Percentiles rank a stretch among this genome's conserved stretches.
phyloP scores from a whole-genome alignment of 495 filamentous ascomycete species.

The Delitschia confertaspora region DNA sequence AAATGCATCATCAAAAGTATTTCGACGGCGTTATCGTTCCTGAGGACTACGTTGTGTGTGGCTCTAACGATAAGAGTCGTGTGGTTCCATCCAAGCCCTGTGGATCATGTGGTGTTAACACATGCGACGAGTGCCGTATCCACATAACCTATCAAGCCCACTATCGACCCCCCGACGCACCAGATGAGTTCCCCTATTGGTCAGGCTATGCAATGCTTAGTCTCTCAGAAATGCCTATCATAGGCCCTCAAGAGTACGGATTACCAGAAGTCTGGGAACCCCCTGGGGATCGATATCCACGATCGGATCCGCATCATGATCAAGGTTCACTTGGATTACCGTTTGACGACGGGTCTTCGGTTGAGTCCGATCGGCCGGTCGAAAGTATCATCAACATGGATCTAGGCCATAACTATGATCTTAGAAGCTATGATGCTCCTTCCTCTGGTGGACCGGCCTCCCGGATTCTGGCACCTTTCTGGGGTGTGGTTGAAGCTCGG shows the following conservation, averaged over 20 bases:
- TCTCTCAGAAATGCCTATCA: constrained; percentile 5
- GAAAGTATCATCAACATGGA: constrained; percentile 8
- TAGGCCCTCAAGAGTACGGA: constrained; percentile 6
- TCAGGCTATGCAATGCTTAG: constrained; percentile 12
- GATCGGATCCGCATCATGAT: constrained; percentile 2
- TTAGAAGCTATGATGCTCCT: background rate
- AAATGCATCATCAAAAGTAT: constrained; percentile 1
- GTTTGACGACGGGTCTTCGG: background rate
- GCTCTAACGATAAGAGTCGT: background rate
- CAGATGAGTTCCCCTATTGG: constrained; percentile 13
- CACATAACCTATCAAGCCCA: constrained; percentile 14
- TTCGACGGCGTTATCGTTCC: background rate
- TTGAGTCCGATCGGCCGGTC: background rate
- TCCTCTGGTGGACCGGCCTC: constrained; percentile 3
- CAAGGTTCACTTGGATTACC: constrained; percentile 11
- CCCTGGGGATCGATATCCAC: background rate
- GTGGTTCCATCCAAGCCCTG: constrained; percentile 5
- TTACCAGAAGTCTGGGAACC: background rate
- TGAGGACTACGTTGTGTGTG: constrained; percentile 1
- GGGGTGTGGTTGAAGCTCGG: constrained; percentile 8
- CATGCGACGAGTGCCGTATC: constrained; percentile 20
- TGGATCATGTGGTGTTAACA: constrained; percentile 5
- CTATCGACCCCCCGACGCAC: constrained; percentile 4
- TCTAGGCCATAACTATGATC: background rate
- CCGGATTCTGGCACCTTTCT: constrained; percentile 8